These are phyloP conservation scores for Solanum ahanhuiri DNA, from an alignment of 257 asterid genomes.

Conservation along the genomic window DNA sequence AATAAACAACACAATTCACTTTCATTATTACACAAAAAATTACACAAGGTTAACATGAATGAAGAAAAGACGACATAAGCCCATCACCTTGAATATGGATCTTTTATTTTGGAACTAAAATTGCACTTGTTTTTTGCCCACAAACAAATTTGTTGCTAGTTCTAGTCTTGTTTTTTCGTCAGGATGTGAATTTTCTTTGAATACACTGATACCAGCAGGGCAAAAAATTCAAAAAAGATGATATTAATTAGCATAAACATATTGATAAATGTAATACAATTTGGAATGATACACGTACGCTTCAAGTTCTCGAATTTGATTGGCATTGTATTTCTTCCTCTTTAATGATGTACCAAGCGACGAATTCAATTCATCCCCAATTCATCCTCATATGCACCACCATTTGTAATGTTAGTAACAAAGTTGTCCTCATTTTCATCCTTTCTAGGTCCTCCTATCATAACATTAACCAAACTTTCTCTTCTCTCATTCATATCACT, in stretches of 20 bases:
- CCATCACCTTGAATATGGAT: no score
- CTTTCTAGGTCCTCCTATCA: conserved; percentile 22
- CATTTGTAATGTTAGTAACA: conserved; percentile 43
- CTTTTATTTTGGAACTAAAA: no score
- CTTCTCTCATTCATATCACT: conserved; percentile 41
- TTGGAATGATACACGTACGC: conserved; percentile 23
- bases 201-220: conserved; percentile 24
- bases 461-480: conserved; percentile 23
- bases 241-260: not conserved
- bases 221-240: not conserved
- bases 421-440: conserved; percentile 50
- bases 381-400: conserved; percentile 22
- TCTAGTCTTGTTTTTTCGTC: conserved; percentile 58
- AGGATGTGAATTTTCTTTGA: conserved; percentile 79
- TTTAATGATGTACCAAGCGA: conserved; percentile 19
- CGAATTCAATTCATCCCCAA: conserved; percentile 40
- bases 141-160: conserved; percentile 45
- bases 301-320: conserved; percentile 77
- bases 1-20: no score
- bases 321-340: conserved; percentile 37
- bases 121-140: not conserved
- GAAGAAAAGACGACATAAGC: no score
- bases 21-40: no score
- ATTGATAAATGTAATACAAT: not conserved
- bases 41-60: no score